Evolutionary conservation across 345 rosid species (phyloP).

Genomic region (Boechera stricta): DNA sequence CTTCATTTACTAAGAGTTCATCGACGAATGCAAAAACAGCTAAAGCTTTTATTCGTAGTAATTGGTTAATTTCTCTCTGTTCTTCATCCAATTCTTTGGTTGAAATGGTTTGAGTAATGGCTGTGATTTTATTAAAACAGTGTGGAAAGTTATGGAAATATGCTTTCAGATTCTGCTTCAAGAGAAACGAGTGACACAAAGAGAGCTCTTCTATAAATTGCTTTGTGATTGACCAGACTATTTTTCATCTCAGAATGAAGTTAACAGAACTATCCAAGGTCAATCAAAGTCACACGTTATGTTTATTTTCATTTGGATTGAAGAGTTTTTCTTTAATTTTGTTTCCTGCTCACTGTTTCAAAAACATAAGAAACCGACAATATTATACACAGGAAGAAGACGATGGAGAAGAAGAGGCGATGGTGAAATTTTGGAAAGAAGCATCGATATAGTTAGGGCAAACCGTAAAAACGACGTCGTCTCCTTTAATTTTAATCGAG

Average conservation of each 20-base stretch:
- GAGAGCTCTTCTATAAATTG: constrained; percentile 81
- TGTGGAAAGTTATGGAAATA: constrained; percentile 92
- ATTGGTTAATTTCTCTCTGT: background rate
- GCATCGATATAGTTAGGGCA: too few relatives aligned
- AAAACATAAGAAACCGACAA: too few relatives aligned
- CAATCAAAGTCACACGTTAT: background rate
- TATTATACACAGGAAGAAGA: too few relatives aligned
- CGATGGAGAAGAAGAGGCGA: too few relatives aligned
- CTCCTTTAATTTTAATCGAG: too few relatives aligned
- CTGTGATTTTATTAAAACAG: constrained; percentile 40
- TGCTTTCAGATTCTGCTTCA: constrained; percentile 71
- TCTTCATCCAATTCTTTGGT: background rate
- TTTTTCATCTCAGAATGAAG: constrained; percentile 84
- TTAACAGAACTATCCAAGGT: constrained; percentile 91
- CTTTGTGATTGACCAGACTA: constrained; percentile 75
- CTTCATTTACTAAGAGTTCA: constrained; percentile 63
- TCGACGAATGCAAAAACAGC: constrained; percentile 69
- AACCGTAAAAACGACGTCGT: too few relatives aligned
- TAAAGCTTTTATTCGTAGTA: constrained; percentile 84
- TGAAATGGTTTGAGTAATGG: background rate
- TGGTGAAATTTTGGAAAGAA: too few relatives aligned
- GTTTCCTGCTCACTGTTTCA: constrained; percentile 20
- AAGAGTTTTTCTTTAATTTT: background rate
- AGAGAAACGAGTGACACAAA: constrained; percentile 76
- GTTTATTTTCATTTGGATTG: background rate